Conservation (phyloP, 345 rosid genomes). For the Bruguiera parviflora region DNA sequence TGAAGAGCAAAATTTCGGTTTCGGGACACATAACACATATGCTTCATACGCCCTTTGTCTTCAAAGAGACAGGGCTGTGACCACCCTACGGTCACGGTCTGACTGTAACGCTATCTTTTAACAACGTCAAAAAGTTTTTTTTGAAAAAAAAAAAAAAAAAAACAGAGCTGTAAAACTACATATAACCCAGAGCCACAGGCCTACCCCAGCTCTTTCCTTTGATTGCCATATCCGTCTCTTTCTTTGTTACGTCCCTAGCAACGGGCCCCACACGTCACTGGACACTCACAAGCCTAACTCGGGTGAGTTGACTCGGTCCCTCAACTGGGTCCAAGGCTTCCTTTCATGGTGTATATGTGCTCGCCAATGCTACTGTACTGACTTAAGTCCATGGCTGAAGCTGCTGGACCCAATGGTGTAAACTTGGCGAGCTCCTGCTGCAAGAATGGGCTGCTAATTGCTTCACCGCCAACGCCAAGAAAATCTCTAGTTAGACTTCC, state of each 20-base stretch:
- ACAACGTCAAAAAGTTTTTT: not conserved
- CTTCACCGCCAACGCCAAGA: conserved; percentile 52
- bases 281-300: not conserved
- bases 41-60: too few relatives aligned
- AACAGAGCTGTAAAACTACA: not conserved
- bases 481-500: conserved; percentile 61
- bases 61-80: not conserved
- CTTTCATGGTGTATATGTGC: not conserved
- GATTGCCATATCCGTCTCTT: conserved; percentile 16
- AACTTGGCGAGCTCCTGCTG: conserved; percentile 42
- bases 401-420: conserved; percentile 27
- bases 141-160: not conserved
- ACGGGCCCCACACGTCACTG: conserved; percentile 8
- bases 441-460: conserved; percentile 27
- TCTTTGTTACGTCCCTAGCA: conserved; percentile 14
- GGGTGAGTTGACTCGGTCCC: conserved; percentile 7
- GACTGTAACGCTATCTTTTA: not conserved
- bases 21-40: too few relatives aligned
- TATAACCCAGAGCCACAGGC: conserved; percentile 2
- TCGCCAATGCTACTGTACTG: conserved; percentile 12
- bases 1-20: too few relatives aligned
- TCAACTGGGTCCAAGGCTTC: not conserved
- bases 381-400: conserved; percentile 15
- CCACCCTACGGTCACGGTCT: not conserved
- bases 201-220: not conserved